Evolutionary conservation across 352 stramenopile genomes (phyloP).

Genomic region (Chrysophaeum taylorii): DNA sequence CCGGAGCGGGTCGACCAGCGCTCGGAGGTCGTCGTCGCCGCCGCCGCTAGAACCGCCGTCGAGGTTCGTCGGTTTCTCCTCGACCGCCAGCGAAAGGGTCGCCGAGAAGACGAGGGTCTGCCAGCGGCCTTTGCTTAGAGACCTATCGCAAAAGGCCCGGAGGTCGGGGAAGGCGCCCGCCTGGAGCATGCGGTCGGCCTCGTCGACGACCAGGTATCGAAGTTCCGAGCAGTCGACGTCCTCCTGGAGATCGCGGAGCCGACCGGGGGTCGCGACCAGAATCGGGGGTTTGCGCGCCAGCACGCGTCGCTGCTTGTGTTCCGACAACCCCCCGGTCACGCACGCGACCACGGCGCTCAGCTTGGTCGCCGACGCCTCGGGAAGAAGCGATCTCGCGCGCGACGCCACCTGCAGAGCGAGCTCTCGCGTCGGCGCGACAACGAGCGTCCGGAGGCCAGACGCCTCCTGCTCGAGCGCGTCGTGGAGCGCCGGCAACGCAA

Average conservation of each 20-base stretch:
- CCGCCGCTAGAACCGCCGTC: background rate
- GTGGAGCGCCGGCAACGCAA: conserved; percentile 44
- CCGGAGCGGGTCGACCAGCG: background rate
- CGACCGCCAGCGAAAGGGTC: conserved; percentile 21
- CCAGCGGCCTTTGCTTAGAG: conserved; percentile 13
- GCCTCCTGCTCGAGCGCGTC: conserved; percentile 10
- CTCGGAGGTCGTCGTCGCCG: background rate
- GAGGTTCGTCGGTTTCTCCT: background rate
- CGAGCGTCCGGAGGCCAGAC: conserved; percentile 64
- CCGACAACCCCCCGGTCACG: conserved; percentile 83
- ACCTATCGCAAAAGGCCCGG: background rate
- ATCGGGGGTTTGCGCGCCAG: conserved; percentile 70
- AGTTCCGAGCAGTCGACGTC: background rate
- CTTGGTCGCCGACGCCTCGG: conserved; percentile 19
- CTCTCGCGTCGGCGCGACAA: conserved; percentile 86
- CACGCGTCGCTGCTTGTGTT: conserved; percentile 84
- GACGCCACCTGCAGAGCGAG: conserved; percentile 84
- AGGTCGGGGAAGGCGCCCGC: background rate
- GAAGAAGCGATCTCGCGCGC: conserved; percentile 52
- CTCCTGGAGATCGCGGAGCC: conserved; percentile 83
- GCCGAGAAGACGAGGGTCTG: conserved; percentile 61
- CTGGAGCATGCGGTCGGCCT: conserved; percentile 7
- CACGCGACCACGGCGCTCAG: conserved; percentile 51
- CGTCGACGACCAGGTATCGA: background rate
- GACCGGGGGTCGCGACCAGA: conserved; percentile 83